A percentile compares a stretch with the other conserved stretches of the same genome.
Conservation (phyloP, 352 stramenopile genomes). For the Phytopythium cucurbitacearum region DNA sequence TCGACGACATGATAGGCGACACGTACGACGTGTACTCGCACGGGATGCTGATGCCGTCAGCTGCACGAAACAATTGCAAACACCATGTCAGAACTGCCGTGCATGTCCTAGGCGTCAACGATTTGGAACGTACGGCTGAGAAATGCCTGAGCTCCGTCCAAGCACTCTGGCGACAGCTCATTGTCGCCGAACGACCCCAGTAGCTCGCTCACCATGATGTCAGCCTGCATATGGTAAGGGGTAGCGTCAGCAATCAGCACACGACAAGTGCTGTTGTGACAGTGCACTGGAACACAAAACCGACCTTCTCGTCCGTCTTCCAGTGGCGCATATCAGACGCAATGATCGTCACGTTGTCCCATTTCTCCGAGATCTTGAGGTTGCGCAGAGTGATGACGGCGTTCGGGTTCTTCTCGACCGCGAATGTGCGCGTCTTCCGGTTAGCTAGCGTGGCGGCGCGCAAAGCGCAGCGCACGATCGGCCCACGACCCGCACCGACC, state of each 20-base stretch:
- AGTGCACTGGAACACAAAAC: neutral
- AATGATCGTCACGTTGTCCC: constrained; percentile 85
- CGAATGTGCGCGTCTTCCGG: constrained; percentile 87
- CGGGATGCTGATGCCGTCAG: constrained; percentile 88
- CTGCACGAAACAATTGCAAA: constrained; percentile 20
- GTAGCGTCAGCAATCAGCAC: neutral
- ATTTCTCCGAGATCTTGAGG: constrained; percentile 81
- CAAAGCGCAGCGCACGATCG: constrained; percentile 90
- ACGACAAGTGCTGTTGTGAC: neutral
- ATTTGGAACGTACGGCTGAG: constrained; percentile 62
- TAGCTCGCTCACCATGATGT: constrained; percentile 96
- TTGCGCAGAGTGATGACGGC: constrained; percentile 93
- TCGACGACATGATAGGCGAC: constrained; percentile 92
- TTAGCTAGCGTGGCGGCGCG: constrained; percentile 59
- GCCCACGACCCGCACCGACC: constrained; percentile 94
- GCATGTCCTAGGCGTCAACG: neutral
- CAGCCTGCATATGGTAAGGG: constrained; percentile 31
- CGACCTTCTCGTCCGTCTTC: constrained; percentile 59
- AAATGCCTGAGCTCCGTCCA: constrained; percentile 93
- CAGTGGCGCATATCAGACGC: constrained; percentile 85
- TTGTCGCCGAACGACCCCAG: constrained; percentile 98
- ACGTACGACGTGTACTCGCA: constrained; percentile 93
- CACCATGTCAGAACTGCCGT: neutral
- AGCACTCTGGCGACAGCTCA: constrained; percentile 98
- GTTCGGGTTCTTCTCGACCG: constrained; percentile 99